A percentile compares a stretch with the other conserved stretches of the same genome.
Conservation (phyloP, 2,329 filamentous ascomycete species). For the Aspergillus intermedius region DNA sequence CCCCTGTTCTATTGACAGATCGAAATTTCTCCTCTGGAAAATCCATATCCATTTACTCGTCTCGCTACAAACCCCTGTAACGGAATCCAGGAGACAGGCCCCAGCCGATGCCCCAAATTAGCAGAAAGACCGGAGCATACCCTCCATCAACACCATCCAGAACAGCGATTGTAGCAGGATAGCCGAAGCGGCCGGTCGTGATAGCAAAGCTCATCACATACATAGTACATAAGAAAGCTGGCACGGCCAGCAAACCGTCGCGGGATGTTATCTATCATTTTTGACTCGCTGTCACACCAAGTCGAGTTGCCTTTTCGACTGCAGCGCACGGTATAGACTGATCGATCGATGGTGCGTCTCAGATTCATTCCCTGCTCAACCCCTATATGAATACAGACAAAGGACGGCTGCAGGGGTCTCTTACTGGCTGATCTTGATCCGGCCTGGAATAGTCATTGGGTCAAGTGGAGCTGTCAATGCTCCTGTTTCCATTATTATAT, state of each 20-base stretch:
- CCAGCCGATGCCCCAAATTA: background rate
- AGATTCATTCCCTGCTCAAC: background rate
- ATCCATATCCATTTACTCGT: background rate
- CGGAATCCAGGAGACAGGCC: no score
- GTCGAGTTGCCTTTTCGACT: background rate
- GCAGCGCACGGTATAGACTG: background rate
- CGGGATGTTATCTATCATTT: background rate
- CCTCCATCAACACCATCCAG: no score
- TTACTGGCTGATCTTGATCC: background rate
- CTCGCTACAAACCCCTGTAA: background rate
- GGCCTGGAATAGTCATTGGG: background rate
- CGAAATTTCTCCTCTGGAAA: conserved; percentile 3
- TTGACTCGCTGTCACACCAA: background rate
- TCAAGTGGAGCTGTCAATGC: background rate
- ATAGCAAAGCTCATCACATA: background rate
- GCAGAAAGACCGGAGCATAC: background rate
- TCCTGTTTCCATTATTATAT: no score
- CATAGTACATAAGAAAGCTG: background rate
- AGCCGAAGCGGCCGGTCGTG: background rate
- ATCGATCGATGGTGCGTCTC: background rate
- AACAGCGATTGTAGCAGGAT: background rate
- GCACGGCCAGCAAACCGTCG: background rate
- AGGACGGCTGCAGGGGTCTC: background rate
- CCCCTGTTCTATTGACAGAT: background rate
- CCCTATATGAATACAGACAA: background rate